Conservation (phyloP, 1,139 yeast genomes). For the Protomyces inundatus region DNA sequence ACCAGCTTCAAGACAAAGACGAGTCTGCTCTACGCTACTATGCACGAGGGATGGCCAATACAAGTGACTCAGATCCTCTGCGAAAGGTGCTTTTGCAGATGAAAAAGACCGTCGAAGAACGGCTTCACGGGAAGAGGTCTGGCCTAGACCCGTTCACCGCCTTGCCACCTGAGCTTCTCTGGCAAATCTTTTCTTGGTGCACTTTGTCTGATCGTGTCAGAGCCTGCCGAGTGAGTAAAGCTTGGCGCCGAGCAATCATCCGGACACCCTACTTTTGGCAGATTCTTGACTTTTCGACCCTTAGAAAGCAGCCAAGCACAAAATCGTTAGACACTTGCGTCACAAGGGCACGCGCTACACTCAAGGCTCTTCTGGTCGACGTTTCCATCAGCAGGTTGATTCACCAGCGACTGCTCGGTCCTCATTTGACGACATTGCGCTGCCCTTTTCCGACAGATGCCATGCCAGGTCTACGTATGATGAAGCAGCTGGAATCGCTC, state of each 20-base stretch:
- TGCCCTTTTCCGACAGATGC: background rate
- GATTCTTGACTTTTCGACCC: background rate
- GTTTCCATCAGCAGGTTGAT: background rate
- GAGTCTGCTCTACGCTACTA: conserved; percentile 9
- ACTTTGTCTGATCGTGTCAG: background rate
- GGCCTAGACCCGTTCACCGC: background rate
- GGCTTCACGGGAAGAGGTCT: background rate
- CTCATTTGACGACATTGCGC: background rate
- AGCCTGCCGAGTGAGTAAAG: background rate
- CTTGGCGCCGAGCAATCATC: background rate
- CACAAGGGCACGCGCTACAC: background rate
- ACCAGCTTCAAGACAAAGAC: conserved; percentile 10
- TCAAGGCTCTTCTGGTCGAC: background rate
- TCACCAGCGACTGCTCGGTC: background rate
- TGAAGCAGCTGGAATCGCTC: background rate
- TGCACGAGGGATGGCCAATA: background rate
- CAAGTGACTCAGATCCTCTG: background rate
- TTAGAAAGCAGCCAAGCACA: background rate
- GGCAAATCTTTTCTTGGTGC: conserved; percentile 1
- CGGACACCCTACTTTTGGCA: background rate
- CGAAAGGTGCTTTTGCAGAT: background rate
- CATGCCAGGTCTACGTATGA: background rate
- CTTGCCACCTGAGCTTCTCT: conserved; percentile 7
- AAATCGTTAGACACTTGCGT: background rate
- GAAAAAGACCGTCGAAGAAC: background rate